Base-by-base conservation (phyloP, 1,284 basidiomycete genomes). In the Heterobasidion irregulare region DNA sequence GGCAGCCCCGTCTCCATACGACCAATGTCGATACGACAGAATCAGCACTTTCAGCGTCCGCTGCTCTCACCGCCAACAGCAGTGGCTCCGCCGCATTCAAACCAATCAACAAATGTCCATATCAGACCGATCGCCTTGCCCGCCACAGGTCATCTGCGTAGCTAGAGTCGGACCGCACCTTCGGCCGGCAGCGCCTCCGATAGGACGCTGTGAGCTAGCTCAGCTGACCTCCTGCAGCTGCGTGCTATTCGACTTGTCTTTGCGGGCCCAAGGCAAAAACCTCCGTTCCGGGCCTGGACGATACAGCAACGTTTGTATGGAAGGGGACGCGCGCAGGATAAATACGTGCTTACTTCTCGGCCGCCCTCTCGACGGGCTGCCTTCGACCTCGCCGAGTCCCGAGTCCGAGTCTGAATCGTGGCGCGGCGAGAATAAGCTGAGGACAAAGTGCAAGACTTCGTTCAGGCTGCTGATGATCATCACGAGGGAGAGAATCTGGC, bases 401-500 rank as follows among this genome's bases (percentile, higher is more conserved):
- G 5, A n/a, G 38, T 41, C 38, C n/a, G 38, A 41, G n/a, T 41
- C 38, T 3, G 38, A 10, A n/a, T 41, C 38, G 38, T 41, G 38
- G 10, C 38, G 10, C n/a, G 38, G 38, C 26, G 47, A 26, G 16
- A 18, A 32, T 3, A 10, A 47, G 46, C 26, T 47, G 6, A 59
- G 18, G 47, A 56, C 0, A 52, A 53, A 56, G 44, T 53, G 50
- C 16, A 53, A 2, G 5, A 57, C 1, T 36, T 60, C 58, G 8
- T 54, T 59, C 1, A 56, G 8, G 15, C 47, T 59, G 34, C 33
- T 43, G 6, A 56, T 12, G 15, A 54, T 52, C 59, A 59, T 59
- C 43, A 59, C 55, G 34, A 54, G 44, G 10, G 59, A 7, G 19
- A 57, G 50, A 18, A 53, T 41, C 44, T 60, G 59, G 16, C 59